phyloP scores from a whole-genome alignment of 2,329 filamentous ascomycete species.

The Rutstroemia sp. region DNA sequence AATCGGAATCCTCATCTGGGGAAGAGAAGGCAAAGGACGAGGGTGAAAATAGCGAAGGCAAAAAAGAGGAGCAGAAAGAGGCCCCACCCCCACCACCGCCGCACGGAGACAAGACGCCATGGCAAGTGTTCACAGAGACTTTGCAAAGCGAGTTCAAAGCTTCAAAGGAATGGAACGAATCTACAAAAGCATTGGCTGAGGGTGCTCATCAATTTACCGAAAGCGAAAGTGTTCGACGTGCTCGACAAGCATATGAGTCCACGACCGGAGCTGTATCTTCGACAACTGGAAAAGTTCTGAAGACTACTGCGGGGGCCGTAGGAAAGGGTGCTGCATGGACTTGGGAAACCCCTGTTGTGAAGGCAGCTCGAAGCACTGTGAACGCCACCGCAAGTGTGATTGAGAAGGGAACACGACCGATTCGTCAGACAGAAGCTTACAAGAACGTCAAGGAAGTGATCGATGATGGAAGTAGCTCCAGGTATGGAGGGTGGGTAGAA shows the following conservation, averaged over 20 bases:
- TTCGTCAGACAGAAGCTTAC: constrained; percentile 89
- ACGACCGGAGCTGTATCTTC: constrained; percentile 77
- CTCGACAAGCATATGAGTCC: constrained; percentile 77
- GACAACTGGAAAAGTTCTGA: constrained; percentile 72
- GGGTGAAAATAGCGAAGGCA: constrained; percentile 21
- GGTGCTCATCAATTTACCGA: constrained; percentile 87
- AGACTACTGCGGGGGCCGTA: constrained; percentile 77
- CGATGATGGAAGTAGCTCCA: constrained; percentile 90
- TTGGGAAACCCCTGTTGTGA: constrained; percentile 91
- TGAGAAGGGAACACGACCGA: constrained; percentile 90
- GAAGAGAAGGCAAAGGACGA: constrained; percentile 24
- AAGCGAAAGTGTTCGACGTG: constrained; percentile 82
- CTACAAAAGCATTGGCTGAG: constrained; percentile 86
- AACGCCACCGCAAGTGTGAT: constrained; percentile 78
- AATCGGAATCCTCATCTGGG: constrained; percentile 15
- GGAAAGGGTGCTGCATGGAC: constrained; percentile 93
- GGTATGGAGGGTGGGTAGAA: constrained; percentile 94
- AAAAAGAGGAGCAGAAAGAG: constrained; percentile 32
- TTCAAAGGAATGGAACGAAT: constrained; percentile 98
- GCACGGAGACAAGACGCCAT: constrained; percentile 95
- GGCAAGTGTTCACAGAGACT: constrained; percentile 99
- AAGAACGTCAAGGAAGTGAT: constrained; percentile 94
- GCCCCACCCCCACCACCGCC: constrained; percentile 81
- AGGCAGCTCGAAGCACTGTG: constrained; percentile 81
- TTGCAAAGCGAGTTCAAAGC: constrained; percentile 88